Evolutionary conservation across 805 yeast genomes (phyloP), one percentile per base, ranked within the genome.

Genomic region (Crinitomyces ghanaensis): DNA sequence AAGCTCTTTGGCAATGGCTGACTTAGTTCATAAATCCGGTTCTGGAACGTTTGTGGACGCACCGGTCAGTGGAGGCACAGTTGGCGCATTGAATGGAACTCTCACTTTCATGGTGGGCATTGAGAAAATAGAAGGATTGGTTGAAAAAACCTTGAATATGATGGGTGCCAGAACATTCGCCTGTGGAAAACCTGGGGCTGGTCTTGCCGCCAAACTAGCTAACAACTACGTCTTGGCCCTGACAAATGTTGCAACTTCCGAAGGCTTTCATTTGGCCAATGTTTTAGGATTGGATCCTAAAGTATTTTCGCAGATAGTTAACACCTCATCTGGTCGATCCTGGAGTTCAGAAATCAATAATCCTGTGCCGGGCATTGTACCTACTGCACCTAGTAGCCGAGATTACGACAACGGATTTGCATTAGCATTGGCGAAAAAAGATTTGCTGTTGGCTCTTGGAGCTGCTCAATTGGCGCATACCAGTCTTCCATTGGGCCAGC

Each of bases 331-430:
- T 5, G 75, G 74, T 12, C 62, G 67, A 44, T 55, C 68, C 3
- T 69, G 75, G 75, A 69, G 73, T 9, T 56, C 69, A 3, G 70
- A 63, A 19, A 71, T 66, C 45, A 69, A 69, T 49, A 66, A 69
- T 45, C 74, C 74, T 2, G 70, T 70, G 26, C 63, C 66, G 1
- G 69, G 68, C 5, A 64, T 63, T 5, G 60, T 62, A 40, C 59
- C 65, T 2, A 54, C 53, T 20, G 65, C 69, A 33, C 74, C 74
- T 3, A 59, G 67, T 8, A 68, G 66, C 26, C 55, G 51, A 5
- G 63, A 59, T 23, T 69, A 59, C 48, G 44, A 56, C 6, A 70
- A 70, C 17, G 75, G 75, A 0, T 69, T 70, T 40, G 58, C 53
- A 3, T 43, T 53, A 15, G 37, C 40, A 20, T 41, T 56, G 27